phyloP scores from a whole-genome alignment of 163 green algal genomes.

The Smithsoniella earleae region DNA sequence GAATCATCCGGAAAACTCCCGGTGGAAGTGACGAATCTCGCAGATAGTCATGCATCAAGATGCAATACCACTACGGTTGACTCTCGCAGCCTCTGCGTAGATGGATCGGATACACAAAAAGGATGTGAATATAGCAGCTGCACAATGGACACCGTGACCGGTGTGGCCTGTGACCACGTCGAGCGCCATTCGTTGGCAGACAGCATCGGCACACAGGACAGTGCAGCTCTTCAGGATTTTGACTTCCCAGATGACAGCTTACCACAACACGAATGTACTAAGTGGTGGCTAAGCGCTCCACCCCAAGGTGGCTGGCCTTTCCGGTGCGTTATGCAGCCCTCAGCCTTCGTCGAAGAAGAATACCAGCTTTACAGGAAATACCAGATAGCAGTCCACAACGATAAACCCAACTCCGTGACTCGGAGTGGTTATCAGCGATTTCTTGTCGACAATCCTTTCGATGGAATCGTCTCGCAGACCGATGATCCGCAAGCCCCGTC shows the following conservation, averaged over 20 bases:
- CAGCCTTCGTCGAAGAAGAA: conserved; percentile 40
- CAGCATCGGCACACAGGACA: no score
- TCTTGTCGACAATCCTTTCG: conserved; percentile 46
- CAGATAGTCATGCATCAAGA: not conserved
- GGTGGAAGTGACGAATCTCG: not conserved
- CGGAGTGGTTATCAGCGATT: conserved; percentile 37
- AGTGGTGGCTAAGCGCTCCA: conserved; percentile 12
- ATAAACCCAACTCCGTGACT: conserved; percentile 15
- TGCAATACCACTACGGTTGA: not conserved
- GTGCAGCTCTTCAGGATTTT: no score
- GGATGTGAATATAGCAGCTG: not conserved
- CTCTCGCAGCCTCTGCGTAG: not conserved
- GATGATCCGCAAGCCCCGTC: not conserved
- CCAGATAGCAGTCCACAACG: conserved; percentile 32
- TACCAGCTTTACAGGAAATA: conserved; percentile 44
- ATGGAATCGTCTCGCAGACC: not conserved
- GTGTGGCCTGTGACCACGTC: not conserved
- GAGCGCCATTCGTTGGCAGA: no score
- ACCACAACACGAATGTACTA: not conserved
- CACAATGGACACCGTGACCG: not conserved
- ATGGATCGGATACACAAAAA: not conserved
- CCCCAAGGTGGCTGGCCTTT: not conserved
- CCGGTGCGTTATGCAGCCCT: conserved; percentile 14
- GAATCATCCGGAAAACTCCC: no score
- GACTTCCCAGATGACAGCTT: no score